Percentiles rank a stretch among this genome's conserved stretches.
phyloP scores from a whole-genome alignment of 805 yeast species.

The Ogataea neopini region DNA sequence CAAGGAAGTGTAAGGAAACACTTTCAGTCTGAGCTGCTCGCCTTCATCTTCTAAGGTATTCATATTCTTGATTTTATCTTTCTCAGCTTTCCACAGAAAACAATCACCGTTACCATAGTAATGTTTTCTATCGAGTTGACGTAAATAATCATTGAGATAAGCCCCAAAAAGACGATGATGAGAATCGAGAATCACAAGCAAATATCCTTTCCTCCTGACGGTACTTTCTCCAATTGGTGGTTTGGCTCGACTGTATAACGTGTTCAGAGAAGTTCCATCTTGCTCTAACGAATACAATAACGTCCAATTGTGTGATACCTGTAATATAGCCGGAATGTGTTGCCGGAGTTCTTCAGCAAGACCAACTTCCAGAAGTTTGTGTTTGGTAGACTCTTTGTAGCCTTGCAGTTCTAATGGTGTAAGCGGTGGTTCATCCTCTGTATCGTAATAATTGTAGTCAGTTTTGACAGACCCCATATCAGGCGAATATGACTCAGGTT shows the following conservation, averaged over 20 bases:
- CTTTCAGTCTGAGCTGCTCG: conserved; percentile 57
- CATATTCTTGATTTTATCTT: conserved; percentile 36
- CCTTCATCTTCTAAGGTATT: conserved; percentile 19
- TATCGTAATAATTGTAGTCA: conserved; percentile 8
- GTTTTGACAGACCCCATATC: neutral
- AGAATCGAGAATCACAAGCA: conserved; percentile 69
- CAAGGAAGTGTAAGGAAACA: conserved; percentile 83
- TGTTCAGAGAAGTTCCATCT: conserved; percentile 83
- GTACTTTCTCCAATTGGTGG: conserved; percentile 44
- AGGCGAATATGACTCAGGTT: neutral
- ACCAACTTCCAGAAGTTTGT: conserved; percentile 52
- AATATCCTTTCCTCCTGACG: conserved; percentile 56
- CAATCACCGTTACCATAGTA: conserved; percentile 96
- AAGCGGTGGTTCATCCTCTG: conserved; percentile 43
- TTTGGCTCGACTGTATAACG: conserved; percentile 61
- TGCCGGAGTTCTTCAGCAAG: conserved; percentile 75
- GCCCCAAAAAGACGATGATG: conserved; percentile 72
- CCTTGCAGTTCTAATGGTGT: conserved; percentile 62
- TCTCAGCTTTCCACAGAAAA: conserved; percentile 80
- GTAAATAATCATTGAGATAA: conserved; percentile 70
- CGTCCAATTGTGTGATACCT: conserved; percentile 75
- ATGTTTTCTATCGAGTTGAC: conserved; percentile 67
- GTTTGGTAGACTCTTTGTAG: conserved; percentile 56
- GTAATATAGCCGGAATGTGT: conserved; percentile 76
- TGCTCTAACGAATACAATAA: conserved; percentile 84